Conservation (phyloP, 2,329 filamentous ascomycete species). For the Colletotrichum sp. region DNA sequence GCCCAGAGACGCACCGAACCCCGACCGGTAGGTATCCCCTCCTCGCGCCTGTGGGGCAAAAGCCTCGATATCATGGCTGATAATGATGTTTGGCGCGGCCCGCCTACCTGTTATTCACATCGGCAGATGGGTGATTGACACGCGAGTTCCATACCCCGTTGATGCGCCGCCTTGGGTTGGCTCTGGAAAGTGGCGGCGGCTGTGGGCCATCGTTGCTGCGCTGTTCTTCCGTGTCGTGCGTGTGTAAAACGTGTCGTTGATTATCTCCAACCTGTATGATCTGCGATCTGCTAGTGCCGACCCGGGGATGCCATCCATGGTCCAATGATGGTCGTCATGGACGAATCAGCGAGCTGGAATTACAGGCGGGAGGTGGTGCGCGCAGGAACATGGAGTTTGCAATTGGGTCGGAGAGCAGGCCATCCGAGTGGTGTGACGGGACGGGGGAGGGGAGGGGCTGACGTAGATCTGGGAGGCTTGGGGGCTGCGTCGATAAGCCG, state of each 20-base stretch:
- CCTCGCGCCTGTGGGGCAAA: neutral
- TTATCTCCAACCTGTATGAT: neutral
- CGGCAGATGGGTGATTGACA: neutral
- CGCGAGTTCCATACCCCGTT: neutral
- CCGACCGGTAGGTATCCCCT: neutral
- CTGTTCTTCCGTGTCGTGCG: neutral
- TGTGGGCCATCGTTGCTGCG: neutral
- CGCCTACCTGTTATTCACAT: neutral
- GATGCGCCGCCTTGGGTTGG: neutral
- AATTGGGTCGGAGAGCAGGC: neutral
- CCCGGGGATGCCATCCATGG: neutral
- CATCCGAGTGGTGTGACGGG: slow-evolving; percentile 10
- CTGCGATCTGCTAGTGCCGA: neutral
- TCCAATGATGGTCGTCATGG: neutral
- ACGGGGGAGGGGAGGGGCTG: neutral
- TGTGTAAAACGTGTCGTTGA: neutral
- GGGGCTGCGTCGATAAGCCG: neutral
- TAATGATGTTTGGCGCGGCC: neutral
- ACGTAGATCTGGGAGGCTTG: slow-evolving; percentile 5
- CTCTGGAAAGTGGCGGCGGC: neutral
- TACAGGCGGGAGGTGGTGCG: neutral
- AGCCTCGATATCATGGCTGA: neutral
- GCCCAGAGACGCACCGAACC: neutral
- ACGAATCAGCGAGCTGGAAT: slow-evolving; percentile 2
- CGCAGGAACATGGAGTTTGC: slow-evolving; percentile 1